These are phyloP conservation scores for Pisolithus orientalis DNA, from an alignment of 768 basidiomycete species.

Conservation along the genomic window DNA sequence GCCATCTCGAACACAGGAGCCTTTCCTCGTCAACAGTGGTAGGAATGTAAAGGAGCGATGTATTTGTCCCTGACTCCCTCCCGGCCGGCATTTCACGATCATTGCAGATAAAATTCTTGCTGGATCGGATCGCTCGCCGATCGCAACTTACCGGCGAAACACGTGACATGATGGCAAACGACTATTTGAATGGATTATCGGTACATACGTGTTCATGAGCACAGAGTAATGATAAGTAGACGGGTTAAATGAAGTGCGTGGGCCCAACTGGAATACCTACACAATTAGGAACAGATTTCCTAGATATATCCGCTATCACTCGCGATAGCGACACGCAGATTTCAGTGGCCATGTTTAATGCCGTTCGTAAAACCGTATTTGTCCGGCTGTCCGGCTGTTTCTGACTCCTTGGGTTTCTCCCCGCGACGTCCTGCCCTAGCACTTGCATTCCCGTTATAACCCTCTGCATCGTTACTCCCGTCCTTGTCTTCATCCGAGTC, in stretches of 20 bases:
- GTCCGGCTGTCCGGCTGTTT: neutral
- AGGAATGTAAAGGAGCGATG: neutral
- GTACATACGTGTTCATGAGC: too few species aligned
- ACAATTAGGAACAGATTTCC: too few species aligned
- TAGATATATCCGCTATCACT: constrained; percentile 1
- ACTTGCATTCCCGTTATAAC: neutral
- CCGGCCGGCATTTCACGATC: neutral
- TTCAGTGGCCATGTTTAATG: constrained; percentile 10
- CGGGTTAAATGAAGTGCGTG: too few species aligned
- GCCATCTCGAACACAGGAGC: constrained; percentile 16
- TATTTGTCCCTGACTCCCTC: neutral
- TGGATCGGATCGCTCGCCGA: neutral
- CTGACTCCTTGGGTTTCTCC: neutral
- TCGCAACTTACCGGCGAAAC: neutral
- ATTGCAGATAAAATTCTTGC: neutral
- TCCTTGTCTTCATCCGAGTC: constrained; percentile 20
- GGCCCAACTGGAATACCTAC: too few species aligned
- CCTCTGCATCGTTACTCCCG: neutral
- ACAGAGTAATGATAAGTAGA: too few species aligned
- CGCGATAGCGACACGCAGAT: neutral
- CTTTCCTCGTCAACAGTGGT: neutral
- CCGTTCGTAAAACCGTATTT: constrained; percentile 14
- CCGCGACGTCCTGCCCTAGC: neutral
- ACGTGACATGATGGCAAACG: neutral
- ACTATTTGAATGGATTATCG: too few species aligned